Evolutionary conservation across 2,329 filamentous ascomycete genomes (phyloP), one percentile per base, ranked within the genome.

Genomic region (Epichloe scottii): DNA sequence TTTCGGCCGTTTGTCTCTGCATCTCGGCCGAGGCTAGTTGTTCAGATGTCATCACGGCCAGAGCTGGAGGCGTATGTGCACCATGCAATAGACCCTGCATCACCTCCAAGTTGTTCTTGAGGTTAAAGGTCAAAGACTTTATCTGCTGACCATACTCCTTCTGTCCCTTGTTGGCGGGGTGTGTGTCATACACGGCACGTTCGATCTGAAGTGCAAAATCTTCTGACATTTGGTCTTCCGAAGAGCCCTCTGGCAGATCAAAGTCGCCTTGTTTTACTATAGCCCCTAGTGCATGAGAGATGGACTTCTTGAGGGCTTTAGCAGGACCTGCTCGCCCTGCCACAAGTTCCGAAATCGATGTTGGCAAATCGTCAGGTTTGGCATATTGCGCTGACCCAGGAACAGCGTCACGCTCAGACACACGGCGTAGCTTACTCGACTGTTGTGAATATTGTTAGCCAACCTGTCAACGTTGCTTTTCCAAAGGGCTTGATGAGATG

Each of bases 11-110:
- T 63, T 89, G 79, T 30, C 77, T 77, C 64, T 95, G 89, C 62
- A 90, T 77, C 65, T 97, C 90, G 57, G 94, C 87, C 51, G 87
- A 95, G 2, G 89, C 89, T 75, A 98, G 87, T 62, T 96, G 88
- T 62, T 93, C 87, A 1, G 86, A 81, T 14, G 81, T 84, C 93
- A 98, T 96, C 49, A 79, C 79, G n/a, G 88, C 87, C 44, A 98
- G 75, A 51, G 81, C 80, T n/a, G 84, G 73, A 0, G 91, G 81
- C 6, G 83, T 80, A 37, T 96, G 72, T 34, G 76, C 80, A 49
- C 81, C 79, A 55, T 79, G 78, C n/a, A 97, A 72, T 49, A 98
- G 72, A 40, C 85, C 81, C 60, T 84, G 78, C 49, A 86, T 80
- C 43, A 98, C 74, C 58, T 89, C 82, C 50, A 82, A 70, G 65